phyloP scores from a whole-genome alignment of 2,329 filamentous ascomycete species.

The Exophiala xenobiotica region DNA sequence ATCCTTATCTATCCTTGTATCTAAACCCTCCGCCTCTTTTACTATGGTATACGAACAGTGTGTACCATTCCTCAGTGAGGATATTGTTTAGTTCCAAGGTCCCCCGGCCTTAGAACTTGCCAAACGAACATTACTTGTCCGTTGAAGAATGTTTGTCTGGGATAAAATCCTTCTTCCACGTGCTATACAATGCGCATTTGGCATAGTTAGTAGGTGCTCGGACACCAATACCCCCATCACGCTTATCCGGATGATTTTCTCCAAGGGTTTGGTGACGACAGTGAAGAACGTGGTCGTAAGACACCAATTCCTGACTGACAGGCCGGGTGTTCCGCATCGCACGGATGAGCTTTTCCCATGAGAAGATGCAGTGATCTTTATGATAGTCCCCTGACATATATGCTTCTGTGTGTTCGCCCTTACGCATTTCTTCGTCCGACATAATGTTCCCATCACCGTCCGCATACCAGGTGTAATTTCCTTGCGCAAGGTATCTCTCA shows the following conservation, averaged over 20 bases:
- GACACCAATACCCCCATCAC: constrained; percentile 20
- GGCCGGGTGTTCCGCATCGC: constrained; percentile 24
- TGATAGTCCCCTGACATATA: constrained; percentile 24
- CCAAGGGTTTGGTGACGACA: constrained; percentile 21
- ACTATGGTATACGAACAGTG: too few species aligned
- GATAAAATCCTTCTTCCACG: constrained; percentile 23
- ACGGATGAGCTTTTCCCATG: constrained; percentile 25
- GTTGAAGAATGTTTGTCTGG: constrained; percentile 24
- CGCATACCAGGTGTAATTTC: constrained; percentile 27
- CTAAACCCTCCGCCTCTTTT: too few species aligned
- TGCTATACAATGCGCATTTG: constrained; percentile 24
- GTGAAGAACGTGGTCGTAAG: constrained; percentile 28
- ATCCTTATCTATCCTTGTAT: too few species aligned
- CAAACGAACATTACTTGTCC: background rate
- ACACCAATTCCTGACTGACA: constrained; percentile 25
- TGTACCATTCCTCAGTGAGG: too few species aligned
- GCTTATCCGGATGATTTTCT: constrained; percentile 9
- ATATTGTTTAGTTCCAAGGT: background rate
- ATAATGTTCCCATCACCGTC: constrained; percentile 17
- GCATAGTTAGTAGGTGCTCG: constrained; percentile 25
- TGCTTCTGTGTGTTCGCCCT: constrained; percentile 22
- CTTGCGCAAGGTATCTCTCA: constrained; percentile 22
- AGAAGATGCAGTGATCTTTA: constrained; percentile 27
- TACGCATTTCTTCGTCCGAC: constrained; percentile 25
- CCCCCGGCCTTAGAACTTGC: background rate